phyloP scores from a whole-genome alignment of 768 basidiomycete genomes.

The Agrocybe pediades region DNA sequence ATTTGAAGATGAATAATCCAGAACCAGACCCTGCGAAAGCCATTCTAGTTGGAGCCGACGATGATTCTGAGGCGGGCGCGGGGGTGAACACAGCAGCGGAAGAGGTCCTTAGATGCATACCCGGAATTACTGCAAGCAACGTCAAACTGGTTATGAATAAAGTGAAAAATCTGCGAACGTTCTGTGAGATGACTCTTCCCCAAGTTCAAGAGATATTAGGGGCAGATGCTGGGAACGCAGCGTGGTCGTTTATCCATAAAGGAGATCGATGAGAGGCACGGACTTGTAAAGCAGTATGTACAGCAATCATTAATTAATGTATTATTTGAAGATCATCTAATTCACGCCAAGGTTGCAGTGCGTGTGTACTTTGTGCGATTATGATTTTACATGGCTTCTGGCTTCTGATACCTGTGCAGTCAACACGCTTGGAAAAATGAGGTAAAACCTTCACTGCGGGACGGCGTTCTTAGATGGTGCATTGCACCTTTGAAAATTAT shows the following conservation, averaged over 20 bases:
- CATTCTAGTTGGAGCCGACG: conserved; percentile 79
- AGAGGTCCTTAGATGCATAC: conserved; percentile 80
- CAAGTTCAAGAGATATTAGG: conserved; percentile 78
- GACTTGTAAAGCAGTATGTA: not conserved
- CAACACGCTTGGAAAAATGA: not conserved
- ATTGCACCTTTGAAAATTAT: not conserved
- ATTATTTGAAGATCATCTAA: not conserved
- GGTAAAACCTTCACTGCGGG: not conserved
- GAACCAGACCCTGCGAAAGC: conserved; percentile 85
- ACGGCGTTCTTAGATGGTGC: not conserved
- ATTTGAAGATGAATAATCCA: conserved; percentile 76
- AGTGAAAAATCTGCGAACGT: conserved; percentile 73
- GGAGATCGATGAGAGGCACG: conserved; percentile 44
- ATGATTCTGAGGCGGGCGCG: conserved; percentile 64
- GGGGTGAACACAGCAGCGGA: conserved; percentile 77
- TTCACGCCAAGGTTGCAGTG: too few species aligned
- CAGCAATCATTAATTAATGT: not conserved
- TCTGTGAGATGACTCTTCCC: conserved; percentile 63
- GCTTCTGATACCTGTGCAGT: not conserved
- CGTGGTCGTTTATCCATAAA: conserved; percentile 81
- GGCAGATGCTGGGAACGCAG: conserved; percentile 75
- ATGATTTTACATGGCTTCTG: not conserved
- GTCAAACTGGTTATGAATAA: conserved; percentile 81
- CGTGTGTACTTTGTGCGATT: not conserved
- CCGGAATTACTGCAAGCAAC: conserved; percentile 85